Evolutionary conservation across 192 early-diverging fungal genomes (phyloP), one percentile per base, ranked within the genome.

Genomic region (Spizellomyces sp.): DNA sequence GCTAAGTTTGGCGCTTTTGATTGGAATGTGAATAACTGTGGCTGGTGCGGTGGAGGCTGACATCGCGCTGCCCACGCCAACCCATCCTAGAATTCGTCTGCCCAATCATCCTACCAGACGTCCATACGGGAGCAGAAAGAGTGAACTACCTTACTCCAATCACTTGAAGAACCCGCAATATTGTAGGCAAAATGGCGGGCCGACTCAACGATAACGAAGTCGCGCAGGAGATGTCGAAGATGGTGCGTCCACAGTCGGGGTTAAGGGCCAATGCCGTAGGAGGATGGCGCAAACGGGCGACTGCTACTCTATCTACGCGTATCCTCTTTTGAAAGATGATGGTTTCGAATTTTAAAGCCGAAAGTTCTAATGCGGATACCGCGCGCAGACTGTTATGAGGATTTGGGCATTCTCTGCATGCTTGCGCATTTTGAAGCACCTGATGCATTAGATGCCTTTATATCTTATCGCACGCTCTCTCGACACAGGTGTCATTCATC

Each of bases 161-260:
- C 27, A 36, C 27, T 36, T 36, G 27, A 36, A 36, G 27, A 36
- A 36, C 27, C 27, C 27, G 27, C 0, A 0, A 36, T 36, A 36
- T 36, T 36, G 27, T 21, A 21, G 36, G 14, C 22, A 80, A 74
- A 44, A 83, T 83, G 82, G 79, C 82, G 9, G 79, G 74, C 45
- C 44, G 71, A 58, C 83, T 99, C 66, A 98, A 94, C 84, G 96
- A 99, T 74, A 90, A 93, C 67, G 94, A 99, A 85, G 96, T 98
- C 55, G 84, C 85, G 75, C 88, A 88, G 70, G 96, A 99, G 88
- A 99, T 99, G 96, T 91, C 88, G 83, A 99, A 99, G 87, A 98
- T 99, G 96, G 95, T 93, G 77, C 4, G 79, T 72, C 44, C 46
- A 42, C 6, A 48, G 27, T 48, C 14, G 17, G 60, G 17, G 60